Evolutionary conservation across 2,329 filamentous ascomycete genomes (phyloP), one percentile per base, ranked within the genome.

Genomic region (Aspergillus cejpii): DNA sequence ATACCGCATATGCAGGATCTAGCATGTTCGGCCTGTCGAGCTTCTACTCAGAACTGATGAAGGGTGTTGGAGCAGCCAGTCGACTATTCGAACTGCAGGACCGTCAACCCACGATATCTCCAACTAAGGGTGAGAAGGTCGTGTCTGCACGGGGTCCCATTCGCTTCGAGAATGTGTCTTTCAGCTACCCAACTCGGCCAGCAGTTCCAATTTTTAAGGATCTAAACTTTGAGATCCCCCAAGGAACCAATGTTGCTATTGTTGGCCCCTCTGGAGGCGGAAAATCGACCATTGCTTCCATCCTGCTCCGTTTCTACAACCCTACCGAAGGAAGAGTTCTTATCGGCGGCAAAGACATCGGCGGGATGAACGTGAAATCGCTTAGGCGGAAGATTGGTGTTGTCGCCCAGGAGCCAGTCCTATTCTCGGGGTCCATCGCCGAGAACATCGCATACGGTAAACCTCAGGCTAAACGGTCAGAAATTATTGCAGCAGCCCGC

Each of bases 21-120:
- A 94, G 87, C 67, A 79, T 98, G 52, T 95, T 97, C 56, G 92
- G 92, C 3, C 74, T 98, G 1, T 95, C 89, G 3, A 88, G 87
- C 45, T 98, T 98, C 70, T 98, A 96, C 68, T 95, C 90, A 0
- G 92, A 98, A 64, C 76, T 98, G 50, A 98, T 98, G 92, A 98
- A 98, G 68, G 94, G 94, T 33, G 91, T 95, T 3, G 92, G 94
- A 59, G 92, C 92, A 33, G 92, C 92, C n/a, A 94, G 85, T 60
- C 85, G 92, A 48, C 75, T 98, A 1, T 98, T 98, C 60, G 92
- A 98, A 63, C 78, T 98, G 5, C 90, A 97, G 64, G 92, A 98
- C 65, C 83, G 92, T 51, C 75, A 87, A 47, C 86, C 90, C 0
- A 84, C 82, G 2, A 94, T 97, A 49, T 84, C 84, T n/a, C 81